Conservation (phyloP, 139 green algal species). For the Coelastrella sp. region DNA sequence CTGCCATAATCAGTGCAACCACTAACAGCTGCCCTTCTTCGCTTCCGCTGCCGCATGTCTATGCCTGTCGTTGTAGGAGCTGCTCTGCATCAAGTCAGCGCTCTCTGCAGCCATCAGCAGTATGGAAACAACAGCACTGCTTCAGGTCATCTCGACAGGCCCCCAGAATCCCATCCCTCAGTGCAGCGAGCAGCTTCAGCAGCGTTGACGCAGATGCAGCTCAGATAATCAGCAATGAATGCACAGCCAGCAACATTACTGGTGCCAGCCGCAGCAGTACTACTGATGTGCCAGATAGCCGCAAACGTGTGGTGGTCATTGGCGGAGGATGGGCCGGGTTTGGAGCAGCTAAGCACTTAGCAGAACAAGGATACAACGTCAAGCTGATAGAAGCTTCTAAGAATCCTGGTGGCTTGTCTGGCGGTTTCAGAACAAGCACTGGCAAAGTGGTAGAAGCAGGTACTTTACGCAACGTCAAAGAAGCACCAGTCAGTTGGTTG, state of each 20-base stretch:
- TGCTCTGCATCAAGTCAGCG: background rate
- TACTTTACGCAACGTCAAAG: no score
- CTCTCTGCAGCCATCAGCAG: no score
- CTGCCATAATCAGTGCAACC: no score
- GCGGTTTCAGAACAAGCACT: constrained; percentile 69
- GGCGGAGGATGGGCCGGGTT: constrained; percentile 71
- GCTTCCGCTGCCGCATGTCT: no score
- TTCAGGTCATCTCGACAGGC: background rate
- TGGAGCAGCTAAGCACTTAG: constrained; percentile 87
- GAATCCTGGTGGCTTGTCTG: constrained; percentile 79
- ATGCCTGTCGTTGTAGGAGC: no score
- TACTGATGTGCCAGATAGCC: background rate
- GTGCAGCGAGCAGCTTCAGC: background rate
- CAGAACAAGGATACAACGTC: constrained; percentile 79
- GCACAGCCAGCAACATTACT: background rate
- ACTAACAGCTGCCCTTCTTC: no score
- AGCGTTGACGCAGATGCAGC: constrained; percentile 9
- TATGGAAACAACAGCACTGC: no score
- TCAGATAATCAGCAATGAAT: no score
- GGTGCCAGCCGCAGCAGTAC: constrained; percentile 35
- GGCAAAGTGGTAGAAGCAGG: constrained; percentile 84
- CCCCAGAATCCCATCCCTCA: background rate
- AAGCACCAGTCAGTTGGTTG: no score
- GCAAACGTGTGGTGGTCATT: constrained; percentile 52
- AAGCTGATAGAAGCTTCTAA: constrained; percentile 82